Base-by-base conservation (phyloP, 148 eudicot genomes). In the Pharnaceum exiguum region DNA sequence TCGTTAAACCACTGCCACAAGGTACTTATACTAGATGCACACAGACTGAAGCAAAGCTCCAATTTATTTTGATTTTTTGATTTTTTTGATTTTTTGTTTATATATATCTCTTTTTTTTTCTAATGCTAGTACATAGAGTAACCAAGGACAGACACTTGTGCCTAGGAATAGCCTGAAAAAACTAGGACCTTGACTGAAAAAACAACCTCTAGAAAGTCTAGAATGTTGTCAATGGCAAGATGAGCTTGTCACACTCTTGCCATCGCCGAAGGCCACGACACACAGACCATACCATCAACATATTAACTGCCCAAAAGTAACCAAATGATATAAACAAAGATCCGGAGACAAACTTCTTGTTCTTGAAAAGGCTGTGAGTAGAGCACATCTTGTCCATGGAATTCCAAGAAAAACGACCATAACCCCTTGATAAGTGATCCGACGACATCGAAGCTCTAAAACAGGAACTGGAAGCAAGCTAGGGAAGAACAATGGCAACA, bases 221-320 rank as follows among this genome's bases (percentile, higher is more conserved):
- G n/a, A 33, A 66, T 80, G 78, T 73, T 79, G 81, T 73, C 57
- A 73, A 61, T 68, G 77, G 75, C 73, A 53, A 65, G 40, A 49
- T 35, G 42, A 55, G 71, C 66, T 29, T 37, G 1, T 27, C 33
- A 38, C 37, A 63, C 59, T 62, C 63, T 51, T 40, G 55, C 79
- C 76, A 73, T 49, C 24, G 56, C 79, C 85, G 42, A 63, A 51
- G 73, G 51, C 75, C 72, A 19, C 15, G 68, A 70, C 60, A 37
- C 60, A n/a, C 24, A 71, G 71, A 56, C 66, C 38, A 22, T 38
- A 37, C 63, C 12, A 42, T 60, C 40, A 42, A 44, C 27, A 24
- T 62, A 42, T 28, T 43, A 67, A 62, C 64, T 68, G 56, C 36
- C 55, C 40, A 19, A n/a, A 40, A 62, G 52, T 65, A 64, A 76